Evolutionary conservation across 2,329 filamentous ascomycete genomes (phyloP), one percentile per base, ranked within the genome.

Genomic region (Claviceps arundinis): DNA sequence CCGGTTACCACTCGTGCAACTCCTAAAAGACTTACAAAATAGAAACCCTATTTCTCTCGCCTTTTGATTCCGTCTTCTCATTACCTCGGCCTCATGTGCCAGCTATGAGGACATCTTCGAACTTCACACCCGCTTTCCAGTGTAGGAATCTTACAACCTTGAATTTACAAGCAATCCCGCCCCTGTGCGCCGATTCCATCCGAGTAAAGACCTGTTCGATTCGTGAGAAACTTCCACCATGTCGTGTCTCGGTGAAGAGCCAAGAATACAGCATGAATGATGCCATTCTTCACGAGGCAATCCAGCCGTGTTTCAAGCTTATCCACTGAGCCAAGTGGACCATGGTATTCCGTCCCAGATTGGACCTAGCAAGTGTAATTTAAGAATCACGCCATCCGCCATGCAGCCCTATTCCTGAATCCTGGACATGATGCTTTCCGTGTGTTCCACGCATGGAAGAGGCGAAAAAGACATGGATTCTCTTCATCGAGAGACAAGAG

Each of bases 91-190:
- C 5, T 9, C 19, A 5, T 3, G 14, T 48, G 19, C 26, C 44
- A 48, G 47, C 24, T n/a, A 38, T 19, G 8, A n/a, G 8, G 44
- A n/a, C 17, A 26, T 17, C 50, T 5, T 6, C 24, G 4, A 4
- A 5, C 24, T 30, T 30, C 17, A 40, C 40, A 38, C 17, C 48
- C 40, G 47, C 22, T 41, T 34, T 37, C 44, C 46, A 43, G 48
- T 24, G 24, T 47, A 51, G 24, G 48, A 34, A 37, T 46, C 37
- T 44, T 17, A 26, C 47, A 50, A 16, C 37, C 47, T 37, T 52
- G 52, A 22, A 48, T 50, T 24, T 55, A 54, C 50, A 55, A 48
- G 45, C 47, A 47, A 37, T 48, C 19, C 40, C 37, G 47, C 54
- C 49, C 30, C 37, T 45, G 24, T 43, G 50, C 52, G 48, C 52